Base-by-base conservation (phyloP, 306 rosid genomes). In the Dalbergia oliveri region DNA sequence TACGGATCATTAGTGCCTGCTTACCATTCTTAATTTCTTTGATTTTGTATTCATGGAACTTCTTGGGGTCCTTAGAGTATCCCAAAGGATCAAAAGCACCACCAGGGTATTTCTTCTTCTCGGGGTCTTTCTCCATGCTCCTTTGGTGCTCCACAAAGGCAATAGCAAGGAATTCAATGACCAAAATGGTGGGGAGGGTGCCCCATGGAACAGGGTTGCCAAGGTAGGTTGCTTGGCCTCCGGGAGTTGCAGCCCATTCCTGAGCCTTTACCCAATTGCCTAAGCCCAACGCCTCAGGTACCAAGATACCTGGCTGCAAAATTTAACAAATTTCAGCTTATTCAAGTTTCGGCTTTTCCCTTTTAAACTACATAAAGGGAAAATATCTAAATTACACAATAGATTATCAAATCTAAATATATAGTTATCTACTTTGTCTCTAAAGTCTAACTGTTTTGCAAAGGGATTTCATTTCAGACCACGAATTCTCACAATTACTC, bases 171-270 rank as follows among this genome's bases (percentile, higher is more conserved):
- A 96, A 96, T 56, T 96, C 99, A 63, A 96, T 96, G 58, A 60
- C 97, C 87, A 96, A 68, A 79, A 96, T 87, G 76, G 99, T 96
- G 6, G 99, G 99, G 51, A 96, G 87, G 79, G 91, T 91, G 14
- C 99, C 99, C 99, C 99, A 96, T 74, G 99, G 99, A 49, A 96
- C 99, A 43, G 99, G 98, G 73, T 93, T 90, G 2, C 99, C 99
- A 51, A 96, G 78, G 94, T 96, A 96, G 6, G 97, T 93, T 23
- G 99, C 99, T 85, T 89, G 97, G 0, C 98, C 99, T 35, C 99
- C 99, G 1, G 99, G 99, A 14, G 81, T 0, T 39, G 99, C 98
- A 2, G 99, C 99, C 99, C 98, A 93, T 81, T 90, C 94, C 57
- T 96, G 99, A 26, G 99, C 99, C 81, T 96, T 83, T 11, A 96